phyloP scores from a whole-genome alignment of 495 filamentous ascomycete species.

The Aspergillus heteromorphus region DNA sequence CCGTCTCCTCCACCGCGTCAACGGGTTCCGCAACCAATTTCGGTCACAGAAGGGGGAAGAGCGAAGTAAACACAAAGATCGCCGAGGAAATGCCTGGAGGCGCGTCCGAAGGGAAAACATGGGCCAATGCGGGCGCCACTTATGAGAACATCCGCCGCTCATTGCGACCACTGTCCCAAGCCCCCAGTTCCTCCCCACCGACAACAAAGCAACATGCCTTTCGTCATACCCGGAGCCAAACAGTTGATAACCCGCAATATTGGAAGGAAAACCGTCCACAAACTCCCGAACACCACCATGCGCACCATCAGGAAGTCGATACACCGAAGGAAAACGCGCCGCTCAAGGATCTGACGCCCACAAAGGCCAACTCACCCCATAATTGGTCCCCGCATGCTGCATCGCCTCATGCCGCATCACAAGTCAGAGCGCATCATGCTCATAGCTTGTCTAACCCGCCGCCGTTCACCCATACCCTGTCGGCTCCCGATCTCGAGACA shows the following conservation, averaged over 20 bases:
- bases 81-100: conserved; percentile 32
- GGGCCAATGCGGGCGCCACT: conserved; percentile 47
- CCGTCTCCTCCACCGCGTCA: conserved; percentile 71
- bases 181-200: conserved; percentile 48
- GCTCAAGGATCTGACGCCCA: conserved; percentile 27
- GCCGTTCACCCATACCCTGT: conserved; percentile 44
- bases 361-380: conserved; percentile 28
- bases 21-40: conserved; percentile 46
- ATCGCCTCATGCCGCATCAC: conserved; percentile 31
- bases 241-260: conserved; percentile 33
- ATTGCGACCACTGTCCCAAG: conserved; percentile 68
- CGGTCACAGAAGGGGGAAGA: conserved; percentile 71
- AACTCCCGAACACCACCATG: conserved; percentile 27
- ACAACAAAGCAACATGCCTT: conserved; percentile 22
- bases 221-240: conserved; percentile 42
- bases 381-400: conserved; percentile 24
- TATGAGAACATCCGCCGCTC: conserved; percentile 73
- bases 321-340: conserved; percentile 20
- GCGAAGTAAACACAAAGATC: conserved; percentile 54
- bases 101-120: conserved; percentile 10
- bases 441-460: conserved; percentile 39
- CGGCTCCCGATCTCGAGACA: conserved; percentile 66
- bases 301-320: conserved; percentile 30
- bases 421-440: conserved; percentile 36
- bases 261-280: conserved; percentile 32